Evolutionary conservation across 768 basidiomycete genomes (phyloP).

Genomic region (Pholiota microspora): DNA sequence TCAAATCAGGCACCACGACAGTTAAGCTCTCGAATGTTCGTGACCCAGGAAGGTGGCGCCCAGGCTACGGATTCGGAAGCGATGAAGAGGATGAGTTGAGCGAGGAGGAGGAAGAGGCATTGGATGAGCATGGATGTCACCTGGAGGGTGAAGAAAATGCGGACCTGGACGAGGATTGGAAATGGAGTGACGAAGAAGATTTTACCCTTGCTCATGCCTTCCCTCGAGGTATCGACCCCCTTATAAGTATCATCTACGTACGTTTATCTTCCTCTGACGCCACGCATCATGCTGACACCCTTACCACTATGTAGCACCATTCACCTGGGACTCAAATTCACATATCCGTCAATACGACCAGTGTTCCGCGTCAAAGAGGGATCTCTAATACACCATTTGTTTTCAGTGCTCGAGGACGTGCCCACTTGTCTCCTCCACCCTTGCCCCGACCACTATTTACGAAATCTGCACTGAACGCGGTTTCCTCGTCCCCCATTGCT

Average conservation of each 20-base stretch:
- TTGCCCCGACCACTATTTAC: constrained; percentile 22
- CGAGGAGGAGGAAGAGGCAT: constrained; percentile 22
- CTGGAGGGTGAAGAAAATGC: constrained; percentile 34
- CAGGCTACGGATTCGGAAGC: constrained; percentile 11
- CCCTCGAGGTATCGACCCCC: constrained; percentile 42
- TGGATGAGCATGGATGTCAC: constrained; percentile 19
- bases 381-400: constrained; percentile 60
- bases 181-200: constrained; percentile 72
- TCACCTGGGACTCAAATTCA: constrained; percentile 51
- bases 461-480: constrained; percentile 9
- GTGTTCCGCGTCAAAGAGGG: constrained; percentile 54
- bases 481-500: constrained; percentile 5
- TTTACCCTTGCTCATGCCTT: constrained; percentile 58
- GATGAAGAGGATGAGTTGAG: constrained; percentile 23
- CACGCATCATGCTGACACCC: not conserved
- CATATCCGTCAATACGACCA: constrained; percentile 56
- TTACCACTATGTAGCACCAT: constrained; percentile 46
- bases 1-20: constrained; percentile 47
- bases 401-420: constrained; percentile 51
- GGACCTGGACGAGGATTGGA: constrained; percentile 48
- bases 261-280: not conserved
- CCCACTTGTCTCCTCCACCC: constrained; percentile 30
- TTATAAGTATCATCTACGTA: constrained; percentile 63
- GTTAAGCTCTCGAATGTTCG: constrained; percentile 50
- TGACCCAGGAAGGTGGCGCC: constrained; percentile 49